phyloP scores from a whole-genome alignment of 768 basidiomycete genomes.

The Lyophyllum semitale region DNA sequence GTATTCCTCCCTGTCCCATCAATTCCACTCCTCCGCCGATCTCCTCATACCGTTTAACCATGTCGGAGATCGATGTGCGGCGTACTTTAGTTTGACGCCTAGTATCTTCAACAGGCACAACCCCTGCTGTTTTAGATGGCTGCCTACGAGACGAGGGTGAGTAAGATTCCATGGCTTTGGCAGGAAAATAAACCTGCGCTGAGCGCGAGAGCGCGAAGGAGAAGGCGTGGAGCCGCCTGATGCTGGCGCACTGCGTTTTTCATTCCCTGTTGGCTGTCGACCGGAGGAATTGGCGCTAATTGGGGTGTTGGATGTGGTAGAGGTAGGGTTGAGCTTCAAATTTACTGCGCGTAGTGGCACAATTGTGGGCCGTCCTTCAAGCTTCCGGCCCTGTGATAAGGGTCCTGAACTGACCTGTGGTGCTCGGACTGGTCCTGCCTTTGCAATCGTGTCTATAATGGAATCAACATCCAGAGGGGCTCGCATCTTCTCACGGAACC shows the following conservation, averaged over 20 bases:
- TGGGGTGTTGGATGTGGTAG: constrained; percentile 5
- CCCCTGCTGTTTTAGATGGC: constrained; percentile 29
- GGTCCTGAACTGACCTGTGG: neutral
- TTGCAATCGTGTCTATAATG: neutral
- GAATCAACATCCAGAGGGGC: neutral
- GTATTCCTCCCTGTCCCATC: constrained; percentile 21
- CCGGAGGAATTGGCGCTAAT: neutral
- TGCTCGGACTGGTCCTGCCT: too few species aligned
- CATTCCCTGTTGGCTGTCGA: neutral
- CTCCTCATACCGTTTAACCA: constrained; percentile 82
- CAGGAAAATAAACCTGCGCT: constrained; percentile 80
- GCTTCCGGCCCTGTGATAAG: constrained; percentile 1
- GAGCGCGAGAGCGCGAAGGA: constrained; percentile 61
- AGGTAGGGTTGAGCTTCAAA: neutral
- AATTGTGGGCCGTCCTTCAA: neutral
- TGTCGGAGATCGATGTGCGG: constrained; percentile 81
- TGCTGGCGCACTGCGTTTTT: neutral
- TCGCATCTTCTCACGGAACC: neutral
- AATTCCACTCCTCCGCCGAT: constrained; percentile 46
- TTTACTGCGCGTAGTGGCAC: constrained; percentile 2
- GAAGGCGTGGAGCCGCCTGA: constrained; percentile 25
- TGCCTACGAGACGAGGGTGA: constrained; percentile 12
- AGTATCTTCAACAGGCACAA: constrained; percentile 49
- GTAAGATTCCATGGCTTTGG: constrained; percentile 45
- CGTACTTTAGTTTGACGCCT: constrained; percentile 45